Percentiles rank a stretch among this genome's conserved stretches.
Evolutionary conservation across 2,329 filamentous ascomycete species (phyloP).

Genomic region (Aspergillus awamori): DNA sequence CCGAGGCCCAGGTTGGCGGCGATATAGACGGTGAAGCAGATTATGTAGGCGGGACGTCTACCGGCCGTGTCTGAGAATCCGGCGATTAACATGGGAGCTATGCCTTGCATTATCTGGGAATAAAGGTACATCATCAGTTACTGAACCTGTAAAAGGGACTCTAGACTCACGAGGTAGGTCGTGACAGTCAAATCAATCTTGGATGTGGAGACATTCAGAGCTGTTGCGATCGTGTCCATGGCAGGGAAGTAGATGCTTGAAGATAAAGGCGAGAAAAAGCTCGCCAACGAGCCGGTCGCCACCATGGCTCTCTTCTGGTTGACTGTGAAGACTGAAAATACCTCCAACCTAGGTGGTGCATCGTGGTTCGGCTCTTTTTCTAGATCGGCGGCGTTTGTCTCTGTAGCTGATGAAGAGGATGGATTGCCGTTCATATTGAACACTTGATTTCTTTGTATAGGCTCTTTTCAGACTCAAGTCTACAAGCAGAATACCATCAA

Average conservation of each 20-base stretch:
- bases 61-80: conserved; percentile 56
- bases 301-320: conserved; percentile 28
- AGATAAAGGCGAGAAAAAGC: conserved; percentile 39
- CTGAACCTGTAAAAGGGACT: accelerated
- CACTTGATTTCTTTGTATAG: no score
- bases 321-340: conserved; percentile 33
- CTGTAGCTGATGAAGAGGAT: background rate
- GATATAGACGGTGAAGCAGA: conserved; percentile 56
- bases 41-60: conserved; percentile 54
- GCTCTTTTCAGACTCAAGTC: no score
- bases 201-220: conserved; percentile 45
- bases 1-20: conserved; percentile 45
- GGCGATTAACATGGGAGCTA: conserved; percentile 56
- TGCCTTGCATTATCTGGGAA: conserved; percentile 54
- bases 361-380: background rate
- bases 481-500: no score
- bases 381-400: background rate
- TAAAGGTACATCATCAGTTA: no score
- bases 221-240: conserved; percentile 38
- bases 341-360: background rate
- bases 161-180: conserved; percentile 47
- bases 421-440: background rate
- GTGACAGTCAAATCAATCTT: conserved; percentile 56
- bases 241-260: conserved; percentile 43
- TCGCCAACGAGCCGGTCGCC: conserved; percentile 27